Base-by-base conservation (phyloP, 768 basidiomycete genomes). In the Leucocoprinus birnbaumii region DNA sequence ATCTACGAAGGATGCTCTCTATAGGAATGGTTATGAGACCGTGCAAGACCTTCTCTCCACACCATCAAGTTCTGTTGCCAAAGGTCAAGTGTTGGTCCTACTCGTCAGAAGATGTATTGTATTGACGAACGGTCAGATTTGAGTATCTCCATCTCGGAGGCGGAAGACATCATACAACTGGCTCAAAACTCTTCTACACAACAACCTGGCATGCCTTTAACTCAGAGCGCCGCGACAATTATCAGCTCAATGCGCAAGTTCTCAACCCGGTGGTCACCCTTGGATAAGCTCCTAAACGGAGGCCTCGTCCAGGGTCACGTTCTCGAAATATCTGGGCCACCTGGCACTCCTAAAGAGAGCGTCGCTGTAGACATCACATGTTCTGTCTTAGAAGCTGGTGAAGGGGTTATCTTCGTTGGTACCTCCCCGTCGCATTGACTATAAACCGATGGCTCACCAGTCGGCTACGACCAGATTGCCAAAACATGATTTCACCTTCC, bases 291-390 rank as follows among this genome's bases (percentile, higher is more conserved):
- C 2, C 74, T 91, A 4, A 78, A 73, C 27, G 86, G 86, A 43
- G 89, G 89, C 14, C 67, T 91, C 43, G 68, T 71, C 51, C 75
- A 74, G 54, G 85, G 86, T 7, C 74, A 79, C 58, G 74, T 89
- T 58, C 73, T 91, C 18, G 89, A 91, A 69, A 71, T 91, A 60
- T 87, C 87, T 26, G 89, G 89, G 0, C 86, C 87, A 43, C 89
- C 89, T 0, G 89, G 89, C 46, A 78, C 80, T 37, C 78, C 80
- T 9, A 91, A 88, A 59, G 85, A 86, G 55, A 63, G 61, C 11
- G 59, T 89, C 7, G 79, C 80, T 8, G 66, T 78, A 13, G 73
- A 77, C 48, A 75, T 88, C 43, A 74, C 77, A 13, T 65, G 68
- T 31, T 73, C 68, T 2, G 82, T 85, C 53, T 68, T 79, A 2